Conservation (phyloP, 139 green algal species). For the Zygnema cylindricum region DNA sequence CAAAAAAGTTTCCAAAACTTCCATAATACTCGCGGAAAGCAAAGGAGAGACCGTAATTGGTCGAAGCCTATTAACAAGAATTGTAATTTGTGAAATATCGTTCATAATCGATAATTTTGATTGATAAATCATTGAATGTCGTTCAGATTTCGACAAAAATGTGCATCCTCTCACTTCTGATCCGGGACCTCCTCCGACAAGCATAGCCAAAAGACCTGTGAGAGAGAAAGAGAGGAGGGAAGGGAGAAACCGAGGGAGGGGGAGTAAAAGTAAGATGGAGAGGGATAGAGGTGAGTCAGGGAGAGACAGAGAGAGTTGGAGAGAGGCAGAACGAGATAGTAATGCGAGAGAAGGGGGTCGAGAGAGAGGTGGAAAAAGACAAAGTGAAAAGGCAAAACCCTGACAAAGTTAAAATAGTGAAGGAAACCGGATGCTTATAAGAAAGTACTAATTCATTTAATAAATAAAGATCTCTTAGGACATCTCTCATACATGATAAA, state of each 20-base stretch:
- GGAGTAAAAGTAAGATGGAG: conserved; percentile 1
- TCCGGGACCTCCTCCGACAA: conserved; percentile 27
- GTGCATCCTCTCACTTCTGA: neutral
- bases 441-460: too few relatives aligned
- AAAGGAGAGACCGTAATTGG: conserved; percentile 34
- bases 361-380: neutral
- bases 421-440: too few relatives aligned
- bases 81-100: neutral
- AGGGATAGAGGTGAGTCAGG: neutral
- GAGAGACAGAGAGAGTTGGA: conserved; percentile 10
- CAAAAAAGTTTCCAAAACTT: conserved; percentile 52
- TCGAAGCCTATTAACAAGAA: conserved; percentile 42
- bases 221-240: too few relatives aligned
- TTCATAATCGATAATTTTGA: conserved; percentile 12
- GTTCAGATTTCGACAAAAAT: neutral
- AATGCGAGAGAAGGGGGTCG: neutral
- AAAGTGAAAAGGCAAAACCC: too few relatives aligned
- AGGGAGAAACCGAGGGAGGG: too few relatives aligned
- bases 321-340: neutral
- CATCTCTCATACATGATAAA: too few relatives aligned
- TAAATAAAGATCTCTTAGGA: too few relatives aligned
- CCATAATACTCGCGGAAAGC: conserved; percentile 53
- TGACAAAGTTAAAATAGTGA: too few relatives aligned
- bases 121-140: neutral
- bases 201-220: conserved; percentile 23